Evolutionary conservation across 441 rosid genomes (phyloP).

Genomic region (Populus trichocarpa): DNA sequence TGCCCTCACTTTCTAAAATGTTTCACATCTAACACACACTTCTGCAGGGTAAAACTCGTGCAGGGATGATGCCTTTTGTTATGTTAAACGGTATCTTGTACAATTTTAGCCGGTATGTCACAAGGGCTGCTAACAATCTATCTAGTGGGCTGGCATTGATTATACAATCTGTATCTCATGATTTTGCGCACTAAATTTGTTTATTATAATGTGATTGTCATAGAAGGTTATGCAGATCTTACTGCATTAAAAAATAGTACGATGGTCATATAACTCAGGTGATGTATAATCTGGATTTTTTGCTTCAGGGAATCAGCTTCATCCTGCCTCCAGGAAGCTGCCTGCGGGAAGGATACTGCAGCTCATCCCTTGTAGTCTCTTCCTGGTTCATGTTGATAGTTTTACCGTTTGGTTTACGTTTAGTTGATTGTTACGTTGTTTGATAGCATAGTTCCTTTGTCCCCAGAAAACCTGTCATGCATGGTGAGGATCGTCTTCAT

Average conservation of each 20-base stretch:
- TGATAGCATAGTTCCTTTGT: conserved; percentile 30
- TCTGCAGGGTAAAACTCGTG: no score
- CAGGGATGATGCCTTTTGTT: no score
- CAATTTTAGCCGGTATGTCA: no score
- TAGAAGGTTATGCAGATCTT: no score
- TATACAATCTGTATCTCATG: neutral
- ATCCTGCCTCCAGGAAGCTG: neutral
- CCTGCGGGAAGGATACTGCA: neutral
- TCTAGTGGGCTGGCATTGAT: conserved; percentile 3
- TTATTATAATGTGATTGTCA: neutral
- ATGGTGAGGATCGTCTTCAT: no score
- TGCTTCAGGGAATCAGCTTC: neutral
- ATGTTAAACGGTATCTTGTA: no score
- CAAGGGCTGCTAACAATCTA: no score
- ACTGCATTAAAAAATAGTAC: no score
- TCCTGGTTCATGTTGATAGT: neutral
- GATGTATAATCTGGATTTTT: neutral
- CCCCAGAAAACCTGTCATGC: no score
- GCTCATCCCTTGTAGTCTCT: neutral
- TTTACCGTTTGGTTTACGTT: neutral
- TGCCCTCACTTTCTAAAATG: no score
- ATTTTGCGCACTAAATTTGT: neutral
- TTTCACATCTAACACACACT: no score
- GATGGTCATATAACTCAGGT: neutral
- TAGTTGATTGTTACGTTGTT: neutral